Conservation (phyloP, 225 moss, liverwort and hornwort genomes). For the Neckera pumila region DNA sequence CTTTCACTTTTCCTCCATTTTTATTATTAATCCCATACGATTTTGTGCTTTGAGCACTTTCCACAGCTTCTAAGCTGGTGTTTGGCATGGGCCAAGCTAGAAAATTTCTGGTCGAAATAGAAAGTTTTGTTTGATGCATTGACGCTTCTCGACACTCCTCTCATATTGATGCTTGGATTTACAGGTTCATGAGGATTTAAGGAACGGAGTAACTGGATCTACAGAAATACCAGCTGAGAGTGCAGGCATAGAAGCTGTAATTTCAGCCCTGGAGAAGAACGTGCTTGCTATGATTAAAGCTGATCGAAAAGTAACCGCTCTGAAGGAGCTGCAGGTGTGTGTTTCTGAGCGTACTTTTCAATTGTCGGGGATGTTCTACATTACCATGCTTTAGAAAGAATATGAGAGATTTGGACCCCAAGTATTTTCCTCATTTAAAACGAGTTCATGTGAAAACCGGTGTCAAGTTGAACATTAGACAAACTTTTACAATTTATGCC, state of each 20-base stretch:
- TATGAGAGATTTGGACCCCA: neutral
- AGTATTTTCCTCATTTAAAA: neutral
- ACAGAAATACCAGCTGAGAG: constrained; percentile 49
- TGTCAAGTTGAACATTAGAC: neutral
- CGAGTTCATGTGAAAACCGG: neutral
- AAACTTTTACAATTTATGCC: neutral
- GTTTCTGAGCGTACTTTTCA: neutral
- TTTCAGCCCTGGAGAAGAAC: constrained; percentile 65
- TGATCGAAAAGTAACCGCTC: constrained; percentile 88
- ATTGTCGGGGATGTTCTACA: neutral
- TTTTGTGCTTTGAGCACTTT: neutral
- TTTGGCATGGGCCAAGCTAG: neutral
- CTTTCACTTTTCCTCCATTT: neutral
- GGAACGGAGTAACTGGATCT: constrained; percentile 37
- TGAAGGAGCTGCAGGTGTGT: constrained; percentile 83
- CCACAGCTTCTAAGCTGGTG: neutral
- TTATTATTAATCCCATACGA: neutral
- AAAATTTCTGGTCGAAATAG: neutral
- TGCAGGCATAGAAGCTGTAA: constrained; percentile 47
- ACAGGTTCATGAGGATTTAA: constrained; percentile 77
- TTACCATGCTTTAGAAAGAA: neutral
- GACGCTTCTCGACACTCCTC: neutral
- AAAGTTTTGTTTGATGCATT: neutral
- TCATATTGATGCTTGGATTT: neutral
- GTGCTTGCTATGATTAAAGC: constrained; percentile 75